Conservation (phyloP, 495 filamentous ascomycete genomes). For the Cercophora samala region DNA sequence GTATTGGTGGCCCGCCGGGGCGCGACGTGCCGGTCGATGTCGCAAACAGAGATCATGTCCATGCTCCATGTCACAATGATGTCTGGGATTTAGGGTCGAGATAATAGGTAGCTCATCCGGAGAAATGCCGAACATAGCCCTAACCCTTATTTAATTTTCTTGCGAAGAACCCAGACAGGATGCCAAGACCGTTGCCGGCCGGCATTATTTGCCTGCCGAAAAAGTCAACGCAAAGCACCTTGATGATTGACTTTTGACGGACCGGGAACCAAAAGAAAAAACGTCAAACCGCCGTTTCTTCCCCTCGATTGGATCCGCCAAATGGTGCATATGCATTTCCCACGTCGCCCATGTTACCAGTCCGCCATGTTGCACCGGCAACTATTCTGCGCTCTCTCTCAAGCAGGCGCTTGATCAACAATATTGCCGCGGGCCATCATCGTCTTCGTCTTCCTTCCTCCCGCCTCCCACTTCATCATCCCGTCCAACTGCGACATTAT, state of each 20-base stretch:
- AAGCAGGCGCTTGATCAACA: background rate
- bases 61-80: too few relatives aligned
- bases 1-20: too few relatives aligned
- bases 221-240: background rate
- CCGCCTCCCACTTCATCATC: background rate
- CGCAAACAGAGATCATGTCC: too few relatives aligned
- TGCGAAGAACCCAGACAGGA: too few relatives aligned
- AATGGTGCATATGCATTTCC: background rate
- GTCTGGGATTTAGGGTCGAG: too few relatives aligned
- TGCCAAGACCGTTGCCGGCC: background rate
- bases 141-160: too few relatives aligned
- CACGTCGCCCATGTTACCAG: background rate
- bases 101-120: too few relatives aligned
- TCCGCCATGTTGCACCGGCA: background rate
- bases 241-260: background rate
- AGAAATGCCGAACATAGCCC: too few relatives aligned
- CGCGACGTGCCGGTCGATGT: too few relatives aligned
- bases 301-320: background rate
- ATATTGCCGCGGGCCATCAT: background rate
- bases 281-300: background rate
- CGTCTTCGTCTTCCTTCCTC: background rate
- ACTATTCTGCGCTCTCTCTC: background rate
- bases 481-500: background rate
- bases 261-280: background rate
- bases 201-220: background rate